Conservation (phyloP, 2,329 filamentous ascomycete genomes). For the Fusarium sp. region DNA sequence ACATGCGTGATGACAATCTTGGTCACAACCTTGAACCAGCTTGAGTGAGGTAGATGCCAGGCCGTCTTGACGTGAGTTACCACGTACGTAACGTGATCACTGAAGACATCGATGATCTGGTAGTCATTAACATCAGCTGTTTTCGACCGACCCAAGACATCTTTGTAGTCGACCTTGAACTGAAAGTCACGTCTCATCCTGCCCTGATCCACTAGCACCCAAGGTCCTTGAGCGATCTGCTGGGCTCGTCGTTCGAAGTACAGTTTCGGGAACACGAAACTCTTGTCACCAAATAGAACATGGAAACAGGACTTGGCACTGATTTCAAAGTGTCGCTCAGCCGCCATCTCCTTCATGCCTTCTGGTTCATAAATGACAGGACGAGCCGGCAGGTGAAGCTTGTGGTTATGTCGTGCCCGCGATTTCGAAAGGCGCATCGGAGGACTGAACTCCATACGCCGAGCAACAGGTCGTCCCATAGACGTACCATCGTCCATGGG, state of each 20-base stretch:
- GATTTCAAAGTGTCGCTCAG: constrained; percentile 87
- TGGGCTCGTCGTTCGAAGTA: constrained; percentile 85
- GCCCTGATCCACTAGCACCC: constrained; percentile 76
- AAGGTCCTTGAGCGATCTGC: constrained; percentile 87
- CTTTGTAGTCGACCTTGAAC: constrained; percentile 77
- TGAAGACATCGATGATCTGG: constrained; percentile 86
- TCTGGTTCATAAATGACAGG: constrained; percentile 87
- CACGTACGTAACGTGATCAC: constrained; percentile 78
- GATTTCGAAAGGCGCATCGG: constrained; percentile 50
- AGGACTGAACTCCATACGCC: constrained; percentile 50
- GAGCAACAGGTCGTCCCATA: constrained; percentile 51
- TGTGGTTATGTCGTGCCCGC: constrained; percentile 62
- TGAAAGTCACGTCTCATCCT: constrained; percentile 82
- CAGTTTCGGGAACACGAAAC: constrained; percentile 90
- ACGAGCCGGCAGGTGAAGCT: constrained; percentile 83
- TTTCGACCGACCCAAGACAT: constrained; percentile 71
- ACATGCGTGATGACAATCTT: constrained; percentile 96
- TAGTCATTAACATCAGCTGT: constrained; percentile 78
- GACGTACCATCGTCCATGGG: constrained; percentile 68
- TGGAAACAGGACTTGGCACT: constrained; percentile 96
- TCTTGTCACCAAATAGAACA: constrained; percentile 95
- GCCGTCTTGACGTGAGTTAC: constrained; percentile 71
- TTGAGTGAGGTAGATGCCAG: constrained; percentile 88
- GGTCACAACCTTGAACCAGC: constrained; percentile 82
- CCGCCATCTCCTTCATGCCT: constrained; percentile 79